Evolutionary conservation across 2,329 filamentous ascomycete genomes (phyloP).

Genomic region (Penicillium sp.): DNA sequence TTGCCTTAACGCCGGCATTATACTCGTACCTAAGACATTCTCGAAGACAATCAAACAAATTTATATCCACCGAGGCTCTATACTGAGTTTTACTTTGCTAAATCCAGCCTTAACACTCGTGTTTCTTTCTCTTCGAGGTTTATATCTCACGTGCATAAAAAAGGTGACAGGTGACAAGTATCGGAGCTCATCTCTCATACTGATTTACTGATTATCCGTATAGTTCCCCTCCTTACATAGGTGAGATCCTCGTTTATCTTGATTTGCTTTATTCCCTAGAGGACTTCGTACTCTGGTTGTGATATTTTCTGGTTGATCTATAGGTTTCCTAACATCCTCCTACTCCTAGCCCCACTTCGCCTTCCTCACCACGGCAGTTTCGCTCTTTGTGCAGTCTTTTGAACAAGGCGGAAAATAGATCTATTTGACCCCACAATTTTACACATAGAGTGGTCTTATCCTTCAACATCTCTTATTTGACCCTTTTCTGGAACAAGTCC

Average conservation of each 20-base stretch:
- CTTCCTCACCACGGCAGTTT: background rate
- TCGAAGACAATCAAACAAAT: conserved; percentile 1
- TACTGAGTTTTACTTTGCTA: background rate
- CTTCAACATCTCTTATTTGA: background rate
- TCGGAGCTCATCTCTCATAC: background rate
- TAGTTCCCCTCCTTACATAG: conserved; percentile 20
- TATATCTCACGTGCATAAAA: background rate
- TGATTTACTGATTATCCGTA: conserved; percentile 7
- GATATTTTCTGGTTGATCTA: background rate
- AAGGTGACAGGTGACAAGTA: background rate
- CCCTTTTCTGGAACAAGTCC: background rate
- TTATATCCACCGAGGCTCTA: background rate
- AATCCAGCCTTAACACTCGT: background rate
- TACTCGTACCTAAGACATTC: background rate
- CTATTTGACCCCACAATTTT: background rate
- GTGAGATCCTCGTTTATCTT: conserved; percentile 10
- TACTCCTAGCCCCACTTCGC: background rate
- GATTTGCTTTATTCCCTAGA: background rate
- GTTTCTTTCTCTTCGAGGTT: too few relatives aligned
- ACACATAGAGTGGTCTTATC: background rate
- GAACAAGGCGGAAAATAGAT: background rate
- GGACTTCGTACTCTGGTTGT: background rate
- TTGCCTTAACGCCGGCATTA: conserved; percentile 12
- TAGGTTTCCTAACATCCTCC: background rate
- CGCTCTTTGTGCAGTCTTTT: background rate